Evolutionary conservation across 2,329 filamentous ascomycete genomes (phyloP), one percentile per base, ranked within the genome.

Genomic region (Calonectria montana): DNA sequence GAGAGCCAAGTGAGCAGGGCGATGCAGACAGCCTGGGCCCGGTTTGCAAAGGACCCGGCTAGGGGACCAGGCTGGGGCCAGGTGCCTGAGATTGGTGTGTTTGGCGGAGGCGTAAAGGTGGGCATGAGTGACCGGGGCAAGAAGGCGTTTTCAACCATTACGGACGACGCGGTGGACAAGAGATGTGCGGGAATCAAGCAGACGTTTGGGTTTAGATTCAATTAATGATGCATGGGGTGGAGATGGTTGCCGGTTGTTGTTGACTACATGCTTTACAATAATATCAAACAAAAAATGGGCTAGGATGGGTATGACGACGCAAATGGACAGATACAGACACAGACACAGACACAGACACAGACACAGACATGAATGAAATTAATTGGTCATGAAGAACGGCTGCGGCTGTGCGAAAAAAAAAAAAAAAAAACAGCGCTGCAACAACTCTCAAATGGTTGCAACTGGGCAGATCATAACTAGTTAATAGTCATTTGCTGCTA

Each of bases 1-100:
- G 74, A 82, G 43, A 16, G 25, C 0, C 55, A 70, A 16, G 48
- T 79, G 6, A 78, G 76, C 39, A 53, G 59, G 2, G 71, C 55
- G 35, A 80, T 81, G 74, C 80, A 80, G 35, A 77, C 76, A 50
- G 71, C 79, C 2, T 82, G 80, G 80, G 80, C 79, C 0, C 69
- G 72, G 39, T 82, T 82, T 48, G 76, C 79, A 8, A 81, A 77
- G 50, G 53, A 81, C 37, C 80, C 80, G 0, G 18, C 23, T 2
- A 18, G 13, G 0, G 80, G 80, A 0, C 79, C 78, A 0, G 80
- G 80, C 1, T 81, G 80, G 80, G 55, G 29, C 4, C 25, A 65
- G 2, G 69, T 74, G 13, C 76, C 80, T 0, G 61, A 73, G 15
- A 63, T 82, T 6, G 77, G 74, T 4, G 57, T 80, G 1, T 74